Percentiles rank a stretch among this genome's conserved stretches.
These are phyloP conservation scores for Phytopythium chamaehyphon DNA, from an alignment of 352 stramenopile genomes.

Conservation along the genomic window DNA sequence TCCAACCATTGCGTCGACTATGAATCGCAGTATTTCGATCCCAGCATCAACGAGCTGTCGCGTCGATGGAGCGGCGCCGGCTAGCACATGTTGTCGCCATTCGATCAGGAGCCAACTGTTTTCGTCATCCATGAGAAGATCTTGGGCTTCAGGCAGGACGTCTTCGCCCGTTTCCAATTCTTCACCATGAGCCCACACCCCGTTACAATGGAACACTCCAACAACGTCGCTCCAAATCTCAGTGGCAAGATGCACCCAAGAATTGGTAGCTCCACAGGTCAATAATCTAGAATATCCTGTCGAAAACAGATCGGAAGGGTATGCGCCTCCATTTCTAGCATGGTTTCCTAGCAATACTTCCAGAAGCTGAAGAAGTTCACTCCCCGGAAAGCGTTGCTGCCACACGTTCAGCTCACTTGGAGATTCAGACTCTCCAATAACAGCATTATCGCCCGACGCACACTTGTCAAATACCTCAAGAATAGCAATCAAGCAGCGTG, in stretches of 20 bases:
- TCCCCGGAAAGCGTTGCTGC: too few species aligned
- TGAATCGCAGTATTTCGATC: slow-evolving; percentile 36
- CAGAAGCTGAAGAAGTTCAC: neutral
- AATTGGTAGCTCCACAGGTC: neutral
- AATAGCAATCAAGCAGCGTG: slow-evolving; percentile 21
- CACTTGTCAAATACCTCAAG: slow-evolving; percentile 8
- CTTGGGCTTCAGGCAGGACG: slow-evolving; percentile 27
- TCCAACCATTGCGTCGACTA: slow-evolving; percentile 39
- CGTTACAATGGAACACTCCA: slow-evolving; percentile 22
- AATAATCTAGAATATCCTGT: too few species aligned
- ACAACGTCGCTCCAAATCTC: slow-evolving; percentile 30
- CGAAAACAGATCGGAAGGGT: neutral
- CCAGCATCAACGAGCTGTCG: neutral
- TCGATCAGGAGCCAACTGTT: slow-evolving; percentile 20
- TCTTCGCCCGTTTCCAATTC: slow-evolving; percentile 14
- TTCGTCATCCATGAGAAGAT: slow-evolving; percentile 25
- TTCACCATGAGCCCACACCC: slow-evolving; percentile 31
- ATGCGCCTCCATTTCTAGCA: neutral
- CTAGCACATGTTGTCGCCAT: slow-evolving; percentile 12
- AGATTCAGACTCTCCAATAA: neutral
- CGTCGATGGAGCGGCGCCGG: neutral
- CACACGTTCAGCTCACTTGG: neutral
- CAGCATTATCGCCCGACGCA: neutral
- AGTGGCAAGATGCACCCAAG: slow-evolving; percentile 9
- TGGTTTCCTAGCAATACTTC: neutral